Evolutionary conservation across 176 grass and related monocot genomes (phyloP), one percentile per base, ranked within the genome.

Genomic region (Avena sativa): DNA sequence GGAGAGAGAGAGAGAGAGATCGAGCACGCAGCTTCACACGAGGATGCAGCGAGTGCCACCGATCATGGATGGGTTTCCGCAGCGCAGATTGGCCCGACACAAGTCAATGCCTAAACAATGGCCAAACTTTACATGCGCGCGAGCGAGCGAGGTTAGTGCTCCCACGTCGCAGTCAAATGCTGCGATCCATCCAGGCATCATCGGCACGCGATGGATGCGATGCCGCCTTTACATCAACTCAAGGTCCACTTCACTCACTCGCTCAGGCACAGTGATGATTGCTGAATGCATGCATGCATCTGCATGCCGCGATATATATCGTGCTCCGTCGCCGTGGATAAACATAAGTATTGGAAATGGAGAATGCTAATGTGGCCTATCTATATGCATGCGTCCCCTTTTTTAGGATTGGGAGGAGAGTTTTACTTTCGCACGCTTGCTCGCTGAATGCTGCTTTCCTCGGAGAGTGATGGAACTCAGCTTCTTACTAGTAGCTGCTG

Each of bases 21-120:
- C 15, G 63, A 74, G 57, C 59, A 34, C 43, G 56, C 76, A 38
- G 62, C 9, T 74, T 28, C 28, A 34, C 71, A 71, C 63, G 25
- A 78, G 17, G 64, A 26, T 67, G 72, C 79, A 65, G 4, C 1
- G 72, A 81, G 74, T 57, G 84, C 6, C 9, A 4, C 43, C 14
- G 46, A 74, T 84, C 19, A 50, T 74, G 74, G 28, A 28, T 28
- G 38, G 57, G 55, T 1, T 4, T 53, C 50, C 8, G 10, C 74
- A 11, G 61, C 66, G 15, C 38, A 2, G 71, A 13, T 78, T 70
- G 38, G 9, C 72, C 65, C 66, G 58, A 48, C 75, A 14, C 51
- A 62, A 77, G 89, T 91, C 89, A 91, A 91, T 81, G 81, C 51
- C 58, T 8, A 66, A 69, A 63, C 52, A 78, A 89, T 70, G 79